Base-by-base conservation (phyloP, 2,329 filamentous ascomycete species). In the Xylariaceae sp. region DNA sequence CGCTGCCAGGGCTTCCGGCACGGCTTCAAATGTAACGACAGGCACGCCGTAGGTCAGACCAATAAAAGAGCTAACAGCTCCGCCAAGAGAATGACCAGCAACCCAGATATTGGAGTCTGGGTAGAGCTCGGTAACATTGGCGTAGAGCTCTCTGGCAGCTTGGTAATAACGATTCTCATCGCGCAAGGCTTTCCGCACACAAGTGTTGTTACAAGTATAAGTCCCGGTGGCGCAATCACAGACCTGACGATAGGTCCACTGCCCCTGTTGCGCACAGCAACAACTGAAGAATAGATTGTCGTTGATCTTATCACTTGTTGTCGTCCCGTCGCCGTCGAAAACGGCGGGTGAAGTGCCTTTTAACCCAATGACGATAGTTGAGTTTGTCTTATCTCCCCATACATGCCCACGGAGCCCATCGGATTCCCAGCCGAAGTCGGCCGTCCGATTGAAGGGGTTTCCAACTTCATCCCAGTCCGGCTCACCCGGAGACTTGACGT, bases 251-350 rank as follows among this genome's bases (percentile, higher is more conserved):
- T 91, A 96, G 12, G 91, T 84, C 74, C 86, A 91, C 60, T 91
- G 89, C 0, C 91, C 91, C 64, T 95, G 91, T 72, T 96, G 91
- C 3, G 85, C 94, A 72, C 94, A 99, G 72, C 94, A 99, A 74
- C 94, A 99, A 68, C 91, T 95, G 74, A 96, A 96, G 72, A 95
- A 96, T 7, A 99, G 78, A 68, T 99, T 99, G 72, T 99, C 94
- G 70, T 97, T 99, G 66, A 91, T 78, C 74, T 99, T 99, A 74
- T 99, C 94, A 63, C 96, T 96, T 30, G 91, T 95, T 0, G 92
- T 97, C 1, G 94, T 97, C 50, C 91, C 92, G 39, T 92, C 88
- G n/a, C 94, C 94, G 70, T 97, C 92, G 68, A 96, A 97, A 3
- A 97, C 85, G 9, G 94, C 92, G 1, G 87, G 83, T 1, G 86